phyloP scores from a whole-genome alignment of 805 yeast genomes.

The Ogataea pignaliae region DNA sequence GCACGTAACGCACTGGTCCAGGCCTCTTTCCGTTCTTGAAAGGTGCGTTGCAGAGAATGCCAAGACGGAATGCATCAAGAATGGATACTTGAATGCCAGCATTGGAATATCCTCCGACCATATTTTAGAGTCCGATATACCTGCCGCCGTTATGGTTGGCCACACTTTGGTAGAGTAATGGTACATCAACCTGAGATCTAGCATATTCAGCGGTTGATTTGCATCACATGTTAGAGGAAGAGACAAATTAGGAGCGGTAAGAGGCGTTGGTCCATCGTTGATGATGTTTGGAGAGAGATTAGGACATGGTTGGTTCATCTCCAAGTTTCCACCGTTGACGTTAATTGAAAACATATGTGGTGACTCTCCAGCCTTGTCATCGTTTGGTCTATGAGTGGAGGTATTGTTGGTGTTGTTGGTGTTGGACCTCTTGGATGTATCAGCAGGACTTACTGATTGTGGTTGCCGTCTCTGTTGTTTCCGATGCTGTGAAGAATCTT shows the following conservation, averaged over 20 bases:
- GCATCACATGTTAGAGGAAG: constrained; percentile 18
- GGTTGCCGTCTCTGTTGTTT: too few relatives aligned
- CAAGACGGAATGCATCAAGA: constrained; percentile 84
- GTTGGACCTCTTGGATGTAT: too few relatives aligned
- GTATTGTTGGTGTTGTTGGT: too few relatives aligned
- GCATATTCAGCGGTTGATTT: constrained; percentile 48
- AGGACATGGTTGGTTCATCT: constrained; percentile 7
- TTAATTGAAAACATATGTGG: too few relatives aligned
- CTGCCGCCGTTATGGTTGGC: constrained; percentile 84
- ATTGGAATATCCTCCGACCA: constrained; percentile 89
- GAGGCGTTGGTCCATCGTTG: constrained; percentile 24
- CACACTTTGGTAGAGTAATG: constrained; percentile 85
- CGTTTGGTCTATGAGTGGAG: too few relatives aligned
- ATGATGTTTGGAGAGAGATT: constrained; percentile 28
- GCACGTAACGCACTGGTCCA: constrained; percentile 75
- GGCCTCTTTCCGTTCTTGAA: constrained; percentile 67
- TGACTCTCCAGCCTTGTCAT: too few relatives aligned
- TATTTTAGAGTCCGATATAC: constrained; percentile 77
- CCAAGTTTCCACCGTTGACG: too few relatives aligned
- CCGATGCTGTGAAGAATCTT: too few relatives aligned
- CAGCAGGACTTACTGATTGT: too few relatives aligned
- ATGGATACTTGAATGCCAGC: constrained; percentile 83
- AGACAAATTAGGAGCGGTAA: constrained; percentile 12
- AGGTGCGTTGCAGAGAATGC: constrained; percentile 93
- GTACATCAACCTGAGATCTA: constrained; percentile 78